Conservation (phyloP, 257 asterid species). For the Solanum chmielewskii region DNA sequence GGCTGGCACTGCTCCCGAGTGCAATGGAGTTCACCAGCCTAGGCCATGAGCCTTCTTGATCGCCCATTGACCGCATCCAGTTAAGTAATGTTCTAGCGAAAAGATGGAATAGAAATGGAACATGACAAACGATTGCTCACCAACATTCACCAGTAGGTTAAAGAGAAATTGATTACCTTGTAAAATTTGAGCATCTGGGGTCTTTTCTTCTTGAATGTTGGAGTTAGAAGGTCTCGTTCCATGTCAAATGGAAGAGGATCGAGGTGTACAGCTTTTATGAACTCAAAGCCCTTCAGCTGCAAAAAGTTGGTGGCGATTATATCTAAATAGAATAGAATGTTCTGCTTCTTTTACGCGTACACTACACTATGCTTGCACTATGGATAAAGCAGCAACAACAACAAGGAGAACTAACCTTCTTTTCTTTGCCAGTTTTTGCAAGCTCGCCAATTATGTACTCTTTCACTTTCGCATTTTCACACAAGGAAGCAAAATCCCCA, state of each 20-base stretch:
- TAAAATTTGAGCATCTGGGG: slow-evolving; percentile 82
- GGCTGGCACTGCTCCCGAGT: slow-evolving; percentile 1
- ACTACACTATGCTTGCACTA: background rate
- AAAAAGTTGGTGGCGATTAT: background rate
- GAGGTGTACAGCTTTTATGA: slow-evolving; percentile 74
- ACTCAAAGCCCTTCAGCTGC: slow-evolving; percentile 93
- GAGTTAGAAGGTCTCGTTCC: slow-evolving; percentile 92
- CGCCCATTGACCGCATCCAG: background rate
- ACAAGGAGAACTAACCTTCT: slow-evolving; percentile 42
- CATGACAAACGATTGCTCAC: background rate
- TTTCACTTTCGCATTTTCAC: slow-evolving; percentile 54
- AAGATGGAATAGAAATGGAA: background rate
- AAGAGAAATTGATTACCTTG: slow-evolving; percentile 40
- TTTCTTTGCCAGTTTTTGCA: slow-evolving; percentile 50
- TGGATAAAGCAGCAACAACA: background rate
- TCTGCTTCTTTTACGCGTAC: background rate
- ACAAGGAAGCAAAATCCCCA: slow-evolving; percentile 57
- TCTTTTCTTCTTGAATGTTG: slow-evolving; percentile 90
- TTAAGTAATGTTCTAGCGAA: background rate
- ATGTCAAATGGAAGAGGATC: slow-evolving; percentile 89
- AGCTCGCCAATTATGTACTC: slow-evolving; percentile 63
- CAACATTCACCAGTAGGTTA: background rate
- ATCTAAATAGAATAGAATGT: background rate
- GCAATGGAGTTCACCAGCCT: background rate
- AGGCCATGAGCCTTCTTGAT: background rate